Percentiles rank a stretch among this genome's conserved stretches.
phyloP scores from a whole-genome alignment of 1,284 basidiomycete species.

The Leccinum subatratum region DNA sequence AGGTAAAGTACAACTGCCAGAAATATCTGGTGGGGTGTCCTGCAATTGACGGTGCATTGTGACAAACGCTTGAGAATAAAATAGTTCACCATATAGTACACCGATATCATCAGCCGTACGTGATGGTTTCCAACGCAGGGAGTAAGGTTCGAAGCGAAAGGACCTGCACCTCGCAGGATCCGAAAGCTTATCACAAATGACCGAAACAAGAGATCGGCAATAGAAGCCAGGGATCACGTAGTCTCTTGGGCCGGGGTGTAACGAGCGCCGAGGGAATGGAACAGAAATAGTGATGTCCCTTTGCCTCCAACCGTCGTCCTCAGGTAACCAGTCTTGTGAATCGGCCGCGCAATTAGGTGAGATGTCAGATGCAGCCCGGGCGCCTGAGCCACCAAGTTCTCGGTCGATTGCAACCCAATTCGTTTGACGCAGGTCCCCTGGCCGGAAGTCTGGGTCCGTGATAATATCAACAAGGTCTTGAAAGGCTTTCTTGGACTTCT shows the following conservation, averaged over 20 bases:
- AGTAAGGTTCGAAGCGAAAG: not conserved
- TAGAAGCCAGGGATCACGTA: not conserved
- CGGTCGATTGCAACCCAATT: not conserved
- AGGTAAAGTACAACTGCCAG: too few relatives aligned
- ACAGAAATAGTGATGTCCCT: too few relatives aligned
- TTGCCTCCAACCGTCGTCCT: too few relatives aligned
- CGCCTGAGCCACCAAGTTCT: not conserved
- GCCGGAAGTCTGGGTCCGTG: not conserved
- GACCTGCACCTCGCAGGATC: not conserved
- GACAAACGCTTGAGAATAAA: not conserved
- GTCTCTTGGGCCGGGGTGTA: not conserved
- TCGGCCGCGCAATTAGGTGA: not conserved
- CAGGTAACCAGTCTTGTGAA: not conserved
- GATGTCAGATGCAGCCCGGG: not conserved
- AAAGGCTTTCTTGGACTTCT: not conserved
- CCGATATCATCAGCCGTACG: not conserved
- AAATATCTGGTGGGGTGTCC: not conserved
- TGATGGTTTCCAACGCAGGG: not conserved
- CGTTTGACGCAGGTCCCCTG: not conserved
- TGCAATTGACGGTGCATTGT: not conserved
- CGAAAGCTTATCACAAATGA: not conserved
- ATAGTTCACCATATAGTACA: not conserved
- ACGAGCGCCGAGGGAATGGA: not conserved
- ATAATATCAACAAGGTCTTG: not conserved
- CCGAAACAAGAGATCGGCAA: not conserved